Base-by-base conservation (phyloP, 257 asterid genomes). In the Plectranthus barbatus region DNA sequence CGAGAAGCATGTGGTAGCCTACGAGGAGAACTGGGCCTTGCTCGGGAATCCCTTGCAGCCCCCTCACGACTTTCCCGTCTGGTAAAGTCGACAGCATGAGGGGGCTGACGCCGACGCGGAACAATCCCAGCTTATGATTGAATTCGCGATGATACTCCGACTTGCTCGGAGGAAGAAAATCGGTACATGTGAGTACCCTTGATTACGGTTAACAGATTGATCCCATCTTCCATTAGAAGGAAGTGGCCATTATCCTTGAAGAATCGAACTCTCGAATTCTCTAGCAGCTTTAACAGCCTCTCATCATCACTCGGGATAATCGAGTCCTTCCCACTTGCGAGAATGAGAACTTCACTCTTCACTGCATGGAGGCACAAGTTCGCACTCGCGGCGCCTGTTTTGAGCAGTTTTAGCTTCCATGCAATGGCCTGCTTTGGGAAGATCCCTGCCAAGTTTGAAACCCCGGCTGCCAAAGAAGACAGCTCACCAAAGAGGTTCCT, bases 141-240 rank as follows among this genome's bases (percentile, higher is more conserved):
- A 76, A 48, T 1, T 57, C 11, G 2, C 46, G n/a, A 21, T 72
- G 74, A 72, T 76, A 81, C 65, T 89, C 97, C 6, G 84, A 81
- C 69, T 26, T 60, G 83, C 97, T 89, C 36, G 94, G 91, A 69
- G 95, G 97, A 26, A 86, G 12, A 56, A 74, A 89, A 64, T 86
- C 97, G 17, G 64, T 84, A 86, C 60, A 71, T 79, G 75, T 44
- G 18, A 1, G 76, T 67, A 39, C 73, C 70, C 79, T 89, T 89
- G 5, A 86, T 66, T 45, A 83, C 46, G 4, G 77, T 77, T 70
- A 83, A 67, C 41, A 89, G 85, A 75, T 81, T 86, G 29, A 86
- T 67, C 68, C 85, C 88, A 36, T 86, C 86, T 75, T 89, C 90
- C 69, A 83, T 14, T 8, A 83, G 42, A 26, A 83, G 86, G 19